Percentiles rank a stretch among this genome's conserved stretches.
phyloP scores from a whole-genome alignment of 331 rosid species.

The Pyracantha coccinea region DNA sequence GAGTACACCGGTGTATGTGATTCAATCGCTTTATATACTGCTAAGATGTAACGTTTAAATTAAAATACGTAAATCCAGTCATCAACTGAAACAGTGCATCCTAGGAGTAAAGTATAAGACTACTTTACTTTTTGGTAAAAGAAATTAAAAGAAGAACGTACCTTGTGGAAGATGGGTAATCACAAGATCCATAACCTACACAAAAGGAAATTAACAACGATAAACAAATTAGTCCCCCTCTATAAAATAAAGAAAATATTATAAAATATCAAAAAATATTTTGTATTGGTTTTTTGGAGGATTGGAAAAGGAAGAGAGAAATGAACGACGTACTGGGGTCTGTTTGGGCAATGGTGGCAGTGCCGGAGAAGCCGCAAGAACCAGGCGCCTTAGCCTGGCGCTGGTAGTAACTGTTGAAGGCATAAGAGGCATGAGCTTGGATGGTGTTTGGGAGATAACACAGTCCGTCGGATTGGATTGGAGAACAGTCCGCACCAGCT shows the following conservation, averaged over 20 bases:
- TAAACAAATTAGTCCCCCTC: neutral
- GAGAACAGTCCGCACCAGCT: slow-evolving; percentile 68
- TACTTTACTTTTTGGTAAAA: neutral
- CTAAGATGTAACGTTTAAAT: too few species aligned
- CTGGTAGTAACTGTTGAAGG: slow-evolving; percentile 76
- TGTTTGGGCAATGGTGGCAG: slow-evolving; percentile 71
- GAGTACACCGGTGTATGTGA: too few species aligned
- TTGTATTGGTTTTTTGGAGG: neutral
- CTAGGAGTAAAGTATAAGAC: too few species aligned
- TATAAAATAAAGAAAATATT: neutral
- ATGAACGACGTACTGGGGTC: slow-evolving; percentile 57
- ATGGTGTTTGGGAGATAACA: slow-evolving; percentile 84
- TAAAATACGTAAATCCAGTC: too few species aligned
- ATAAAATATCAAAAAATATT: neutral
- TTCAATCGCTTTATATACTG: too few species aligned
- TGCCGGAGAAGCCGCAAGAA: slow-evolving; percentile 63
- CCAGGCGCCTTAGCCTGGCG: slow-evolving; percentile 61
- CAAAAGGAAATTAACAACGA: neutral
- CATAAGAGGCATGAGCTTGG: slow-evolving; percentile 92
- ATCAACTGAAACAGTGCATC: too few species aligned
- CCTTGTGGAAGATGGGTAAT: slow-evolving; percentile 80
- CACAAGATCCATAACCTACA: slow-evolving; percentile 96
- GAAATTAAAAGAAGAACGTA: slow-evolving; percentile 9
- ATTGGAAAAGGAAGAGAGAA: neutral
- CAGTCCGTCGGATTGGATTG: slow-evolving; percentile 51